Evolutionary conservation across 805 yeast species (phyloP).

Genomic region (Brettanomyces nanus): DNA sequence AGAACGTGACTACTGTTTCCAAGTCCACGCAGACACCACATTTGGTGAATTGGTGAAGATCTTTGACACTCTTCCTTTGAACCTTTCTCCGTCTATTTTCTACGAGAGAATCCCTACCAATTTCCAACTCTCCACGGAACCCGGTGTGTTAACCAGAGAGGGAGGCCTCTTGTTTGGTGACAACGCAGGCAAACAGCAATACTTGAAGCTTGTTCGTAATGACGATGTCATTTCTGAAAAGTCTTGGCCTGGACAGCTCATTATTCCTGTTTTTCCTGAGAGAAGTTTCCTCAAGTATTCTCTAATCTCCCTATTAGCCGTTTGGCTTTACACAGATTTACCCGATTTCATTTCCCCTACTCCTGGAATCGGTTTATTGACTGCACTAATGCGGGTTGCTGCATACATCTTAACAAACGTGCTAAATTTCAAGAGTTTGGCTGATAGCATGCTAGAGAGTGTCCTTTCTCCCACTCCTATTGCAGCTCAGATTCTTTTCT

Average conservation of each 20-base stretch:
- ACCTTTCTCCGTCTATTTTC: slow-evolving; percentile 74
- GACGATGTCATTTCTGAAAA: slow-evolving; percentile 47
- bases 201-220: slow-evolving; percentile 37
- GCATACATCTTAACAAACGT: slow-evolving; percentile 21
- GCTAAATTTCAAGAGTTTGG: slow-evolving; percentile 35
- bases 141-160: slow-evolving; percentile 76
- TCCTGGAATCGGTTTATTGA: slow-evolving; percentile 79
- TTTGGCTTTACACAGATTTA: slow-evolving; percentile 89
- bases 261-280: slow-evolving; percentile 63
- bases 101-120: slow-evolving; percentile 57
- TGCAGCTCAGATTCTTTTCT: slow-evolving; percentile 58
- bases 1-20: slow-evolving; percentile 88
- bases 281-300: slow-evolving; percentile 34
- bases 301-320: slow-evolving; percentile 32
- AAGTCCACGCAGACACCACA: slow-evolving; percentile 49
- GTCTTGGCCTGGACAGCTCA: slow-evolving; percentile 85
- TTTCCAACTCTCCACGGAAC: slow-evolving; percentile 53
- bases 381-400: slow-evolving; percentile 34
- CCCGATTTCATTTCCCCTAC: slow-evolving; percentile 89
- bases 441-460: slow-evolving; percentile 42
- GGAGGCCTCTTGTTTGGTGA: slow-evolving; percentile 70
- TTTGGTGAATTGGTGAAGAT: slow-evolving; percentile 53
- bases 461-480: slow-evolving; percentile 30
- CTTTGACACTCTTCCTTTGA: slow-evolving; percentile 60
- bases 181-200: slow-evolving; percentile 43